Conservation (phyloP, 129 eudicot species). For the Helianthus annuus region DNA sequence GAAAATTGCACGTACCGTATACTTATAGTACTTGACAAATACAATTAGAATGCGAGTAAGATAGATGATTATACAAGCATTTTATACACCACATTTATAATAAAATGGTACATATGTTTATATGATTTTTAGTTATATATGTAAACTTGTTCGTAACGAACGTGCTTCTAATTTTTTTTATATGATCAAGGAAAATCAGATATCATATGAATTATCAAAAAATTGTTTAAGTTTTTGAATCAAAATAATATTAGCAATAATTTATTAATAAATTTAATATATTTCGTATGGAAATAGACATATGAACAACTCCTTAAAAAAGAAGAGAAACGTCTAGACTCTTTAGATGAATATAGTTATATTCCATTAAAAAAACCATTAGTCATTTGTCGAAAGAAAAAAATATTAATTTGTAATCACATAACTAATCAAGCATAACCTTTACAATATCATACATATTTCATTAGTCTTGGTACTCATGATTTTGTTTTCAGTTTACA, state of each 20-base stretch:
- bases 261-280: not conserved
- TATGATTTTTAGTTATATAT: no score
- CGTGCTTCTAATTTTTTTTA: not conserved
- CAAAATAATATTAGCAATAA: not conserved
- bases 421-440: not conserved
- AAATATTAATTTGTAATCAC: not conserved
- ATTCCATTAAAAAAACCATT: not conserved
- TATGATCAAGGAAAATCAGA: not conserved
- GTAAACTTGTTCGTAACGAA: no score
- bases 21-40: no score
- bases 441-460: not conserved
- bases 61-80: no score
- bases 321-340: slow-evolving; percentile 15
- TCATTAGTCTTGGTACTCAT: not conserved
- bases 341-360: not conserved
- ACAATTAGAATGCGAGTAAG: no score
- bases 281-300: slow-evolving; percentile 19
- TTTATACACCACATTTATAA: no score
- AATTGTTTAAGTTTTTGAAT: no score
- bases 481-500: not conserved
- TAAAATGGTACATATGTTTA: no score
- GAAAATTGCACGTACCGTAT: no score
- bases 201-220: not conserved
- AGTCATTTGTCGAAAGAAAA: not conserved
- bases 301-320: slow-evolving; percentile 21